phyloP scores from a whole-genome alignment of 2,329 filamentous ascomycete genomes.

The Trichophyton mentagrophytes region DNA sequence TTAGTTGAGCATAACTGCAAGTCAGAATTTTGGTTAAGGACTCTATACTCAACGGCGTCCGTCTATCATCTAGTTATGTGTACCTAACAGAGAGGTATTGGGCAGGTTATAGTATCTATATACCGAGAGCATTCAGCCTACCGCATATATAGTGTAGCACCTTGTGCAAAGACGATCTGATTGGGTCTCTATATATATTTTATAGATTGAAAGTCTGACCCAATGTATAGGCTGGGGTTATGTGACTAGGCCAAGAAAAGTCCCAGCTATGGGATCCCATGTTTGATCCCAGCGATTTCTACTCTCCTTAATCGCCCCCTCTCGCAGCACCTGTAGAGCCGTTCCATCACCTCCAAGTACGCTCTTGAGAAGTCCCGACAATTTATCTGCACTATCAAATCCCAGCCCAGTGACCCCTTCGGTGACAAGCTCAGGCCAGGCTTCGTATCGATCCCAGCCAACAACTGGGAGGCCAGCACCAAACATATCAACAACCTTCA shows the following conservation, averaged over 20 bases:
- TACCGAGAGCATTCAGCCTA: too few species aligned
- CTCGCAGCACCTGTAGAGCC: constrained; percentile 49
- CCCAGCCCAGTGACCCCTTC: constrained; percentile 78
- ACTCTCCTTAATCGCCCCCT: constrained; percentile 63
- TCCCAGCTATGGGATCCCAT: constrained; percentile 74
- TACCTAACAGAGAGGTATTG: too few species aligned
- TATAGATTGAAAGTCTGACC: background rate
- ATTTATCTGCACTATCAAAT: constrained; percentile 58
- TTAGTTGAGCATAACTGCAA: too few species aligned
- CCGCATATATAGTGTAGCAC: too few species aligned
- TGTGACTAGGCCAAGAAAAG: constrained; percentile 45
- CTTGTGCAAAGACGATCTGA: too few species aligned
- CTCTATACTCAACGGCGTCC: too few species aligned
- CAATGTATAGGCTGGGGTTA: background rate
- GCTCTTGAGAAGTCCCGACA: constrained; percentile 50
- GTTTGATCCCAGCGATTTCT: constrained; percentile 76
- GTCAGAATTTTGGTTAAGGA: too few species aligned
- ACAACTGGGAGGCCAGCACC: constrained; percentile 82
- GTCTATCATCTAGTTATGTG: too few species aligned
- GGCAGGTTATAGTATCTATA: too few species aligned
- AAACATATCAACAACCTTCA: constrained; percentile 99
- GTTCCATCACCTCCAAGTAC: constrained; percentile 46
- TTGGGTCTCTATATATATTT: too few species aligned
- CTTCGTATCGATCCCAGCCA: constrained; percentile 74
- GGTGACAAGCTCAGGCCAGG: constrained; percentile 79